phyloP scores from a whole-genome alignment of 768 basidiomycete species.

The Cyathus striatus region DNA sequence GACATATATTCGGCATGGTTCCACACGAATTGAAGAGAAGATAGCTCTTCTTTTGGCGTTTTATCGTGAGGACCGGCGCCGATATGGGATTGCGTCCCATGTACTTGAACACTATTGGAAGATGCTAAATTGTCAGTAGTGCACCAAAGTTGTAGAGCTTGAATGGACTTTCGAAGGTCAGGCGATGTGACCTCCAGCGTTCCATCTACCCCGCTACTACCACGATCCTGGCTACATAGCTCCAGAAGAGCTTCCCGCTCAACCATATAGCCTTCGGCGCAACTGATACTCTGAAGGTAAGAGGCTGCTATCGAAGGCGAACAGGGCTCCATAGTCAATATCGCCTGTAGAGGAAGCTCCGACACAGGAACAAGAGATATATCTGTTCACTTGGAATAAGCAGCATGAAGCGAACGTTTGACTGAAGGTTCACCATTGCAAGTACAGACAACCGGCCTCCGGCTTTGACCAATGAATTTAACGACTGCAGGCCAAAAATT shows the following conservation, averaged over 20 bases:
- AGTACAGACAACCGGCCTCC: constrained; percentile 87
- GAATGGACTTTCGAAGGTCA: constrained; percentile 10
- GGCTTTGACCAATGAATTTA: constrained; percentile 76
- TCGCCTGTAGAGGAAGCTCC: constrained; percentile 74
- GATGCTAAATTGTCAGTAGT: too few species aligned
- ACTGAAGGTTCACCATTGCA: constrained; percentile 73
- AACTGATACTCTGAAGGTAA: constrained; percentile 64
- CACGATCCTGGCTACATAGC: background rate
- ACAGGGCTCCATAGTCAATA: constrained; percentile 62
- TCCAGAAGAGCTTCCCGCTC: constrained; percentile 31
- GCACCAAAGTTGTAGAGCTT: constrained; percentile 8
- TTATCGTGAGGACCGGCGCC: too few species aligned
- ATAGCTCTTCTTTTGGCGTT: too few species aligned
- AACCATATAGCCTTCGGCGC: constrained; percentile 47
- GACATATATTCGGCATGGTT: too few species aligned
- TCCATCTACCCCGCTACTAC: background rate
- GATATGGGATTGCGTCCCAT: too few species aligned
- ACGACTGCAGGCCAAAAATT: constrained; percentile 85
- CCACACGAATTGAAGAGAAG: too few species aligned
- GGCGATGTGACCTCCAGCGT: constrained; percentile 5
- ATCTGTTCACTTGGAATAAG: constrained; percentile 41
- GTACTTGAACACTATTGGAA: too few species aligned
- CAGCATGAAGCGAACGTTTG: constrained; percentile 4
- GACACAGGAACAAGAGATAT: constrained; percentile 60
- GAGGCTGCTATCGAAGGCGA: constrained; percentile 48